phyloP scores from a whole-genome alignment of 1,284 basidiomycete species.

The Apiotrichum akiyoshidainum region DNA sequence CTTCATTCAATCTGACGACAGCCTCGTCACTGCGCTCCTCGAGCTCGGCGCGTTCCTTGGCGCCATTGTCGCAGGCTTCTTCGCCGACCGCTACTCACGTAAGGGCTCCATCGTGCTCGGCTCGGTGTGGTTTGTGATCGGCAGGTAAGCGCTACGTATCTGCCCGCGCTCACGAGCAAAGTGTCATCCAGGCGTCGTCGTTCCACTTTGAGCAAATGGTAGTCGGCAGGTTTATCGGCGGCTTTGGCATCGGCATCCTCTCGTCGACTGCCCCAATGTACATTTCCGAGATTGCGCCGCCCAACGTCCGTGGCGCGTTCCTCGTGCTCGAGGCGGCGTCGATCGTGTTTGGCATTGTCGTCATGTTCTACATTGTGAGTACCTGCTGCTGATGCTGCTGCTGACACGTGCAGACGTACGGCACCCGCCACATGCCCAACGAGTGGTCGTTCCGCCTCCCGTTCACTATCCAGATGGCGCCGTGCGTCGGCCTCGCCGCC shows the following conservation, averaged over 20 bases:
- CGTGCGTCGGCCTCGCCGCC: constrained; percentile 27
- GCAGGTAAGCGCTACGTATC: neutral
- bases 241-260: constrained; percentile 33
- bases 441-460: constrained; percentile 25
- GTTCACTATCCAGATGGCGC: constrained; percentile 4
- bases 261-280: constrained; percentile 42
- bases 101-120: constrained; percentile 29
- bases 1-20: too few relatives aligned
- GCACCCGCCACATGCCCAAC: constrained; percentile 20
- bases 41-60: constrained; percentile 43
- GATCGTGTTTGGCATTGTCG: constrained; percentile 21
- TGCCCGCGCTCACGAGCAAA: too few relatives aligned
- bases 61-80: constrained; percentile 28
- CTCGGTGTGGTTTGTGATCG: constrained; percentile 28
- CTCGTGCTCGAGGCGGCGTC: constrained; percentile 53
- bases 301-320: constrained; percentile 63
- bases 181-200: neutral
- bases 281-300: constrained; percentile 29
- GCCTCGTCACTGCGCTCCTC: constrained; percentile 35
- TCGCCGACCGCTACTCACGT: constrained; percentile 34
- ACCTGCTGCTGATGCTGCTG: too few relatives aligned
- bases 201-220: neutral
- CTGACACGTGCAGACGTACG: constrained; percentile 5
- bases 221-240: constrained; percentile 1
- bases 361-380: constrained; percentile 8